Evolutionary conservation across 2,329 filamentous ascomycete genomes (phyloP), one percentile per base, ranked within the genome.

Genomic region (Periconia sp.): DNA sequence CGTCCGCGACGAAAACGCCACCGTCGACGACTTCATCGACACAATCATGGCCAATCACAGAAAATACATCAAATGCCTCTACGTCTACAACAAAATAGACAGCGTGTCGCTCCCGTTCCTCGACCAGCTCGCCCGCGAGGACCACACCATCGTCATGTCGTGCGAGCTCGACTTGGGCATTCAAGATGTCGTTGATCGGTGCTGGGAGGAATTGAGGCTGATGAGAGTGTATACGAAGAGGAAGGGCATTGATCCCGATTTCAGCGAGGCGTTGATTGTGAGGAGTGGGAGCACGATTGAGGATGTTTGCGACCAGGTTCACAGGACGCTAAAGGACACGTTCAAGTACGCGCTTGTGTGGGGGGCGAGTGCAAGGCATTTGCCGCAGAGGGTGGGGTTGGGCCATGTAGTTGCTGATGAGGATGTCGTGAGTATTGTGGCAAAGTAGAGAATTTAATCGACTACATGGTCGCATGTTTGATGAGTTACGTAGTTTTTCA

Each of bases 51-150:
- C 94, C 73, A 90, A 96, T 67, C 94, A 99, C 77, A 81, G 94
- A 66, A 99, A 95, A 72, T 99, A 99, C 78, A 96, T 99, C 77
- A 82, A 83, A 66, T 87, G 84, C 43, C 80, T 99, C 22, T 99
- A 99, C 74, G 92, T 97, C 22, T 99, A 99, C 84, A 99, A 99
- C 86, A 99, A 99, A 76, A 95, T 99, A 74, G 94, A 99, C 75
- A 87, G 84, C 69, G 89, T 99, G 48, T 92, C 88, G 29, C 82
- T 99, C 54, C 91, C 96, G 68, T 95, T 95, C 73, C 82, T 99
- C 34, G 89, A 99, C 77, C 85, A 87, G 67, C 79, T 99, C 16
- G 94, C 95, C 4, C 86, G 91, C 48, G 95, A 99, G 73, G 89
- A 91, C 3, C 80, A 97, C 70, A 97, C 95, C 0, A 90, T 88